Conservation (phyloP, 2,329 filamentous ascomycete species). For the Xylariaceae sp. region DNA sequence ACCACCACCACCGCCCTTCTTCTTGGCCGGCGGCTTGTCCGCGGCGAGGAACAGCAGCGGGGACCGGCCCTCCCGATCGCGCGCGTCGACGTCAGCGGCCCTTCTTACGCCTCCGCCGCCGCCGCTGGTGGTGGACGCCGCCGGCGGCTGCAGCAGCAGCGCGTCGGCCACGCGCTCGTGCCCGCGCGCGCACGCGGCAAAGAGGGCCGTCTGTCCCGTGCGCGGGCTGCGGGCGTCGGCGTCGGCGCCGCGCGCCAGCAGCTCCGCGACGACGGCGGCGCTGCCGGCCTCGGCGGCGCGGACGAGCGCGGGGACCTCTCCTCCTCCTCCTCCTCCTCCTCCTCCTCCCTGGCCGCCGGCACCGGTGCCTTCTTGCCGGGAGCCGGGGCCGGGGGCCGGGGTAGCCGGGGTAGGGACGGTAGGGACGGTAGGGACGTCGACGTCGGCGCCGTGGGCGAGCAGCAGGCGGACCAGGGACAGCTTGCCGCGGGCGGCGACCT, state of each 20-base stretch:
- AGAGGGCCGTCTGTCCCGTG: constrained; percentile 29
- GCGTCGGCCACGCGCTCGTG: constrained; percentile 24
- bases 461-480: constrained; percentile 29
- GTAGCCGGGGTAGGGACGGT: no score
- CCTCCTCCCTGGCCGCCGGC: no score
- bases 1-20: no score
- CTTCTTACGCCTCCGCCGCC: no score
- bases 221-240: constrained; percentile 24
- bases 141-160: no score
- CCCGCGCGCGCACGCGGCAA: constrained; percentile 27
- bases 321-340: no score
- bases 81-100: constrained; percentile 27
- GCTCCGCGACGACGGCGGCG: constrained; percentile 23
- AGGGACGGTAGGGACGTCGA: no score
- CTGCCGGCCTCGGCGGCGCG: constrained; percentile 32
- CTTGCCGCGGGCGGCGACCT: constrained; percentile 28
- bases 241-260: constrained; percentile 26
- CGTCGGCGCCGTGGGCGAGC: constrained; percentile 30
- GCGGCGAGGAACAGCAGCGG: constrained; percentile 29
- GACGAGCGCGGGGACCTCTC: constrained; percentile 29
- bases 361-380: constrained; percentile 24
- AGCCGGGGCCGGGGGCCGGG: no score
- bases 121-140: no score
- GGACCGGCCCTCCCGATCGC: constrained; percentile 29
- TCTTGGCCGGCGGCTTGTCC: constrained; percentile 25